A percentile compares a stretch with the other conserved stretches of the same genome.
These are phyloP conservation scores for Paracoccidioides lutzii DNA, from an alignment of 2,329 filamentous ascomycete genomes.

Conservation along the genomic window DNA sequence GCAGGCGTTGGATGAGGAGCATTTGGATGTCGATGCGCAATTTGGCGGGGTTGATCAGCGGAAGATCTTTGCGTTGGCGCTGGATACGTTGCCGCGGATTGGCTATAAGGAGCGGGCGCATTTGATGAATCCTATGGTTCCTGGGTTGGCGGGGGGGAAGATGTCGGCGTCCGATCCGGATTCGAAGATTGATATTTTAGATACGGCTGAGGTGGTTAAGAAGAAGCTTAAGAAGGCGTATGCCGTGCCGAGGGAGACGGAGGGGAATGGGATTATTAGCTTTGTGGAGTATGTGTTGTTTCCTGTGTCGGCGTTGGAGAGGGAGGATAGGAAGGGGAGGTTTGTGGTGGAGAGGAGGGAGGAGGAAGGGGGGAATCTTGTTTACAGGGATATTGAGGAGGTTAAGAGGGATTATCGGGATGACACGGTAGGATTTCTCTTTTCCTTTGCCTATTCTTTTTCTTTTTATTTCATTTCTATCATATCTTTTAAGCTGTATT, in stretches of 20 bases:
- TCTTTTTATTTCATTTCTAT: not conserved
- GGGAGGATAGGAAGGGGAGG: conserved; percentile 36
- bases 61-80: conserved; percentile 77
- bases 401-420: conserved; percentile 68
- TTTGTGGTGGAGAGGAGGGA: conserved; percentile 56
- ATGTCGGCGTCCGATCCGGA: conserved; percentile 61
- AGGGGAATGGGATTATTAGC: conserved; percentile 75
- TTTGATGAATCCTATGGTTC: conserved; percentile 78
- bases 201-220: conserved; percentile 56
- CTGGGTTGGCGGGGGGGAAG: conserved; percentile 70
- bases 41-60: conserved; percentile 77
- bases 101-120: conserved; percentile 68
- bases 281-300: conserved; percentile 82
- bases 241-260: conserved; percentile 59
- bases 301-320: conserved; percentile 54
- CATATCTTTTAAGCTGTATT: not conserved
- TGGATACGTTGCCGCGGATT: conserved; percentile 71
- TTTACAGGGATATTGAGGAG: conserved; percentile 63
- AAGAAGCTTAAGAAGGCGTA: conserved; percentile 82
- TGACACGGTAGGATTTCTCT: conserved; percentile 50
- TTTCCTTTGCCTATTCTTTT: conserved; percentile 9
- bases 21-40: conserved; percentile 77
- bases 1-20: conserved; percentile 82
- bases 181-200: conserved; percentile 25
- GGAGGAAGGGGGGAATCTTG: conserved; percentile 56